phyloP scores from a whole-genome alignment of 768 basidiomycete species.

The Agrocybe praecox region DNA sequence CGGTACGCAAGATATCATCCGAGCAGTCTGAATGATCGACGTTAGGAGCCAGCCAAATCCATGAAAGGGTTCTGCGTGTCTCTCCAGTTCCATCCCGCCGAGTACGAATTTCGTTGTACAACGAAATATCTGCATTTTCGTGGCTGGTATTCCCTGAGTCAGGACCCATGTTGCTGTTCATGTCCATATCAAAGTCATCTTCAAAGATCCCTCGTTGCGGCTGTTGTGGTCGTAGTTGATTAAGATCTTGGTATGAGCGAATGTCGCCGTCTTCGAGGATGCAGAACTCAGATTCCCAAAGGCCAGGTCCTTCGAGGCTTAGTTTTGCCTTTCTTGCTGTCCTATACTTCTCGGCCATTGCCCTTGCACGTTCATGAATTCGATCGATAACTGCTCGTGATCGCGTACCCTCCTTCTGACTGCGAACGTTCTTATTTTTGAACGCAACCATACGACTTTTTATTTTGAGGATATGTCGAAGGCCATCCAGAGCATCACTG shows the following conservation, averaged over 20 bases:
- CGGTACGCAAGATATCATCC: too few relatives aligned
- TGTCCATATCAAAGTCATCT: not conserved
- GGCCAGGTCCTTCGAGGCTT: not conserved
- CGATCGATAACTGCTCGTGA: constrained; percentile 10
- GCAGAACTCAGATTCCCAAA: constrained; percentile 6
- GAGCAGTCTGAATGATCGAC: too few relatives aligned
- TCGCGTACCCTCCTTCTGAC: constrained; percentile 9
- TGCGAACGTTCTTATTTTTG: constrained; percentile 14
- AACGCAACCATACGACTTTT: not conserved
- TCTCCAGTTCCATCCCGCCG: not conserved
- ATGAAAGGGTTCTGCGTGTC: not conserved
- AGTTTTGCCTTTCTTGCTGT: constrained; percentile 4
- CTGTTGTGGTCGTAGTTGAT: not conserved
- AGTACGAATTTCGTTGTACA: not conserved
- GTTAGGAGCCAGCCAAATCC: too few relatives aligned
- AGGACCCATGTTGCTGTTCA: not conserved
- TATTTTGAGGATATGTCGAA: constrained; percentile 8
- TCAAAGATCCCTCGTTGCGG: not conserved
- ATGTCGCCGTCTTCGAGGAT: constrained; percentile 11
- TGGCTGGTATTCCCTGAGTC: not conserved
- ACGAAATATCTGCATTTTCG: not conserved
- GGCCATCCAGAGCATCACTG: constrained; percentile 3
- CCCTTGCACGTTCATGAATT: constrained; percentile 3
- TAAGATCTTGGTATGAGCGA: constrained; percentile 11
- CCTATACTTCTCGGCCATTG: constrained; percentile 8